These are phyloP conservation scores for Rutstroemia sydowiana DNA, from an alignment of 2,329 filamentous ascomycete species.

Conservation along the genomic window DNA sequence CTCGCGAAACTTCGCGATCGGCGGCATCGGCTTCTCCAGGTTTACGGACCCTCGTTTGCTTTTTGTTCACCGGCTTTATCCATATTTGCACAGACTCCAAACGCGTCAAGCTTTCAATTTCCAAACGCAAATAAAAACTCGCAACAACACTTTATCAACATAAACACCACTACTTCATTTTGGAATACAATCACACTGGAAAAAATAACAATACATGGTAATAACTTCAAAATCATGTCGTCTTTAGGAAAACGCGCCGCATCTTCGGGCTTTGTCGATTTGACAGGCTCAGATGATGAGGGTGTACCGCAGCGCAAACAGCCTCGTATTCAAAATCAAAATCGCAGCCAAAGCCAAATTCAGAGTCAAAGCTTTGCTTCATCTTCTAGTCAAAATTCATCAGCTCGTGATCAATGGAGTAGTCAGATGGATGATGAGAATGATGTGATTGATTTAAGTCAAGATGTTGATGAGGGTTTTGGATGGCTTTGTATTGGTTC, in stretches of 20 bases:
- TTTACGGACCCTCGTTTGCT: too few relatives aligned
- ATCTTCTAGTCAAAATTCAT: slow-evolving; percentile 14
- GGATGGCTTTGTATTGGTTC: slow-evolving; percentile 25
- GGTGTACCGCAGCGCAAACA: slow-evolving; percentile 21
- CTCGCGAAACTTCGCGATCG: too few relatives aligned
- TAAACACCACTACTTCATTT: background rate
- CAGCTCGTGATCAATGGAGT: slow-evolving; percentile 18
- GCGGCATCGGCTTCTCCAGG: too few relatives aligned
- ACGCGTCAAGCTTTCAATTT: too few relatives aligned
- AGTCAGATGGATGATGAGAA: slow-evolving; percentile 17
- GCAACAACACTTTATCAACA: background rate
- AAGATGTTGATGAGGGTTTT: slow-evolving; percentile 26
- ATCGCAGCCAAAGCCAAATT: too few relatives aligned
- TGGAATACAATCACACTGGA: background rate
- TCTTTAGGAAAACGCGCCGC: slow-evolving; percentile 32
- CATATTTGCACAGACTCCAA: too few relatives aligned
- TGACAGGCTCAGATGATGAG: slow-evolving; percentile 34
- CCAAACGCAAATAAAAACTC: too few relatives aligned
- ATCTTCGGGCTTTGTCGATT: slow-evolving; percentile 33
- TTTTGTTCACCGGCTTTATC: too few relatives aligned
- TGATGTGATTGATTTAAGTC: slow-evolving; percentile 26
- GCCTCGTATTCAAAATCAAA: slow-evolving; percentile 18
- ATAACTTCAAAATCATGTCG: slow-evolving; percentile 13
- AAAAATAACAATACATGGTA: background rate
- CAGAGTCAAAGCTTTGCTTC: too few relatives aligned